phyloP scores from a whole-genome alignment of 2,329 filamentous ascomycete species.

The Aaosphaeria pasadenensis region DNA sequence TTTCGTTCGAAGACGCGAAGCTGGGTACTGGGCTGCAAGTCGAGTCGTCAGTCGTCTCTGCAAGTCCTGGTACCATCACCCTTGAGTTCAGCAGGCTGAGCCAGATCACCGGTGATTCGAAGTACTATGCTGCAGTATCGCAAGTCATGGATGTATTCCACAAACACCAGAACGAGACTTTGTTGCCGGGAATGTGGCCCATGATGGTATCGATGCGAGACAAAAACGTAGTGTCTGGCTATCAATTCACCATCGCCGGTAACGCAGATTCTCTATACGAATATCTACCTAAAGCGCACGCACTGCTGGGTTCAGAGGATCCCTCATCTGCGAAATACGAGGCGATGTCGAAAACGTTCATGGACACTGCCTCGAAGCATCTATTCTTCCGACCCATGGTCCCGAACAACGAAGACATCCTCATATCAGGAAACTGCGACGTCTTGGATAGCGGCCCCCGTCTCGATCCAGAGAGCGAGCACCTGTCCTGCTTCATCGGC shows the following conservation, averaged over 20 bases:
- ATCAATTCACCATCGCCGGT: slow-evolving; percentile 30
- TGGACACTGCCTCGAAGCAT: slow-evolving; percentile 41
- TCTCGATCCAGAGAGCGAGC: slow-evolving; percentile 50
- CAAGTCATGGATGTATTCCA: slow-evolving; percentile 80
- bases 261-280: slow-evolving; percentile 36
- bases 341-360: slow-evolving; percentile 53
- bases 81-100: slow-evolving; percentile 89
- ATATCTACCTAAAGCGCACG: slow-evolving; percentile 46
- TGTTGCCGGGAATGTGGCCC: slow-evolving; percentile 78
- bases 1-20: slow-evolving; percentile 41
- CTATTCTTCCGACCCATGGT: slow-evolving; percentile 50
- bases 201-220: slow-evolving; percentile 51
- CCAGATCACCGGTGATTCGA: slow-evolving; percentile 75
- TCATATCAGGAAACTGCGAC: slow-evolving; percentile 45
- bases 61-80: slow-evolving; percentile 62
- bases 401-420: slow-evolving; percentile 42
- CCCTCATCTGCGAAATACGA: slow-evolving; percentile 44
- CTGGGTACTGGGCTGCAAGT: slow-evolving; percentile 56
- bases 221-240: slow-evolving; percentile 25
- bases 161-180: slow-evolving; percentile 68
- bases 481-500: slow-evolving; percentile 58
- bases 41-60: slow-evolving; percentile 37
- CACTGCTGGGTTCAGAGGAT: slow-evolving; percentile 44
- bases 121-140: slow-evolving; percentile 87
- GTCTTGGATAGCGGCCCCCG: slow-evolving; percentile 22